phyloP scores from a whole-genome alignment of 139 green algal genomes.

The Chlamydomonas sp. region DNA sequence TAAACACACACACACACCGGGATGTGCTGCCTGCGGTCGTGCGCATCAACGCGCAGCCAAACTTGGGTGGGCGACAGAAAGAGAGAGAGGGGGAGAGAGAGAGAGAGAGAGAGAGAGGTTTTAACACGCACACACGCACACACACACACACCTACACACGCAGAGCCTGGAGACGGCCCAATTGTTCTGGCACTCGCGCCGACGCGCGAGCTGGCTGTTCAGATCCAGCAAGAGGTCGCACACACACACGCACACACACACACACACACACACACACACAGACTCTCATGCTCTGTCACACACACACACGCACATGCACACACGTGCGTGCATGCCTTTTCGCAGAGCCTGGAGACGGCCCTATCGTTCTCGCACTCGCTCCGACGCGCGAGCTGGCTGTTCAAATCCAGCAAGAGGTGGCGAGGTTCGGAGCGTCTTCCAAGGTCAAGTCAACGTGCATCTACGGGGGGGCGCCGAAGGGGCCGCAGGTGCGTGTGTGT shows the following conservation, averaged over 20 bases:
- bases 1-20: too few relatives aligned
- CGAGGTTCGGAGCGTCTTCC: constrained; percentile 81
- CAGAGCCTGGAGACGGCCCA: constrained; percentile 84
- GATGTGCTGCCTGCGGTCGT: not conserved
- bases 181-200: constrained; percentile 88
- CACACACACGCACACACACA: too few relatives aligned
- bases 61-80: constrained; percentile 48
- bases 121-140: not conserved
- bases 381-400: constrained; percentile 89
- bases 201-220: constrained; percentile 86
- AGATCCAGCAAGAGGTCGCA: constrained; percentile 87
- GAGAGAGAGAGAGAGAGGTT: too few relatives aligned
- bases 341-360: constrained; percentile 84
- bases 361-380: constrained; percentile 85
- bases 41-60: constrained; percentile 77
- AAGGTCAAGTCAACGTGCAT: constrained; percentile 82
- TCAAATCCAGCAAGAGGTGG: constrained; percentile 86
- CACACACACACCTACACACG: not conserved
- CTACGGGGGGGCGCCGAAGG: constrained; percentile 82
- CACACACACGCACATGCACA: not conserved
- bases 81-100: too few relatives aligned
- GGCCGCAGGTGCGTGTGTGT: constrained; percentile 30
- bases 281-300: too few relatives aligned
- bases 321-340: too few relatives aligned
- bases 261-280: too few relatives aligned